A percentile compares a stretch with the other conserved stretches of the same genome.
Conservation (phyloP, 2,329 filamentous ascomycete species). For the Alternaria gansuensis region DNA sequence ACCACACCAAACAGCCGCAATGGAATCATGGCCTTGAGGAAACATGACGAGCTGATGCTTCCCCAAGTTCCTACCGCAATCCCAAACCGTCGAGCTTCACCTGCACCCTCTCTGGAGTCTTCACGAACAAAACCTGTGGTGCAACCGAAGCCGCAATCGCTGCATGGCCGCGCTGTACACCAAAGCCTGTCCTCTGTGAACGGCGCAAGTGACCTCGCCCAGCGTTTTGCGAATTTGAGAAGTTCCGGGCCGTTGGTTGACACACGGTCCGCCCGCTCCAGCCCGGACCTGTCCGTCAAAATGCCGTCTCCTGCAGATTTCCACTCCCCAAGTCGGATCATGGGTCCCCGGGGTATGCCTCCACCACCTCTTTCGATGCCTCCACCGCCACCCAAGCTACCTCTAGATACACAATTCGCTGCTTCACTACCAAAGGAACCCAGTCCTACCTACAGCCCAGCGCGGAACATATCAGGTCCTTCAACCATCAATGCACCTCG, state of each 20-base stretch:
- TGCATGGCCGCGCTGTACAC: conserved; percentile 69
- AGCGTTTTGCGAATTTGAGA: conserved; percentile 52
- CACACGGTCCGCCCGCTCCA: conserved; percentile 33
- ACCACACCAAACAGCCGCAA: conserved; percentile 31
- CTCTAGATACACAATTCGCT: conserved; percentile 61
- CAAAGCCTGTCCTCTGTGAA: conserved; percentile 41
- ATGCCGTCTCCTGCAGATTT: conserved; percentile 56
- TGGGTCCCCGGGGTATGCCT: conserved; percentile 66
- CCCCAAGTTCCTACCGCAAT: conserved; percentile 41
- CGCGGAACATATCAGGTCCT: conserved; percentile 72
- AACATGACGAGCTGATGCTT: conserved; percentile 49
- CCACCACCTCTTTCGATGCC: conserved; percentile 37
- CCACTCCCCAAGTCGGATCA: conserved; percentile 43
- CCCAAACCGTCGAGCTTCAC: conserved; percentile 32
- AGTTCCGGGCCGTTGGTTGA: conserved; percentile 33
- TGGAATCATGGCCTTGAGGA: conserved; percentile 19
- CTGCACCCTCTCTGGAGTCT: conserved; percentile 33
- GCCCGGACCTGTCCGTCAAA: conserved; percentile 47
- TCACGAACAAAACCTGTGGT: conserved; percentile 53
- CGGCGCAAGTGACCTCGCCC: conserved; percentile 44
- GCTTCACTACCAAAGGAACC: conserved; percentile 73
- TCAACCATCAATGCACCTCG: conserved; percentile 72
- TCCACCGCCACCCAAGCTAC: conserved; percentile 56
- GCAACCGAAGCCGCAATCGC: conserved; percentile 72
- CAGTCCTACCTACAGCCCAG: conserved; percentile 80